Conservation (phyloP, 2,329 filamentous ascomycete genomes). For the Trichophyton schoenleinii region DNA sequence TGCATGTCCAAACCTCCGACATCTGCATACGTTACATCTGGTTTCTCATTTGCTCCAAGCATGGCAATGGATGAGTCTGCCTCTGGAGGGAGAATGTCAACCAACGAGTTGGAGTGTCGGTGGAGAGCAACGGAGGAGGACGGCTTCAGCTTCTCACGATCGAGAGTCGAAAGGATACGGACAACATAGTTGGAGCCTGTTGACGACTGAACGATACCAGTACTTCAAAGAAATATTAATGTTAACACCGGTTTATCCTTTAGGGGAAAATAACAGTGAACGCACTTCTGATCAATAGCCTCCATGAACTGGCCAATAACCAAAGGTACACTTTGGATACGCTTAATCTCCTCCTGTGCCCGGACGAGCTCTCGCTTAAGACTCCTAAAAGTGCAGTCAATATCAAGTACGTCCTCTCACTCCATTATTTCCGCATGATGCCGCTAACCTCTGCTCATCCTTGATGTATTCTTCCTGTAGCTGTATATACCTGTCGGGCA, state of each 20-base stretch:
- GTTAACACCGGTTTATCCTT: not conserved
- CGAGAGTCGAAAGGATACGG: slow-evolving; percentile 92
- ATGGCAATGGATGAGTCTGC: slow-evolving; percentile 98
- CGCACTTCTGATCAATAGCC: slow-evolving; percentile 96
- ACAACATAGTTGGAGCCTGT: slow-evolving; percentile 99
- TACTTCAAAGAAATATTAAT: slow-evolving; percentile 45
- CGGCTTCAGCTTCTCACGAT: slow-evolving; percentile 94
- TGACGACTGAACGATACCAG: slow-evolving; percentile 94
- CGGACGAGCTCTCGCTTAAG: slow-evolving; percentile 93
- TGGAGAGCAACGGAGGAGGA: slow-evolving; percentile 95
- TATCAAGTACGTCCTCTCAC: not conserved
- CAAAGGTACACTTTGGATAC: slow-evolving; percentile 93
- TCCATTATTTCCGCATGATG: not conserved
- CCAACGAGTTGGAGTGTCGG: slow-evolving; percentile 93
- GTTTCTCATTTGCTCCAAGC: slow-evolving; percentile 93
- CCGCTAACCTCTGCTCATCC: slow-evolving; percentile 76
- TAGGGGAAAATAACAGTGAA: slow-evolving; percentile 11
- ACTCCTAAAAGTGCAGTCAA: slow-evolving; percentile 46
- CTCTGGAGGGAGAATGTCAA: slow-evolving; percentile 97
- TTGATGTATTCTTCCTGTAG: slow-evolving; percentile 99
- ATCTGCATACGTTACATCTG: slow-evolving; percentile 94
- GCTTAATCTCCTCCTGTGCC: slow-evolving; percentile 98
- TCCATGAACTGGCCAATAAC: slow-evolving; percentile 99
- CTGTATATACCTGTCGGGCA: slow-evolving; percentile 63
- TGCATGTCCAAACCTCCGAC: slow-evolving; percentile 98